A percentile compares a stretch with the other conserved stretches of the same genome.
phyloP scores from a whole-genome alignment of 164 flowering plant genomes.

The Platanus orientalis region DNA sequence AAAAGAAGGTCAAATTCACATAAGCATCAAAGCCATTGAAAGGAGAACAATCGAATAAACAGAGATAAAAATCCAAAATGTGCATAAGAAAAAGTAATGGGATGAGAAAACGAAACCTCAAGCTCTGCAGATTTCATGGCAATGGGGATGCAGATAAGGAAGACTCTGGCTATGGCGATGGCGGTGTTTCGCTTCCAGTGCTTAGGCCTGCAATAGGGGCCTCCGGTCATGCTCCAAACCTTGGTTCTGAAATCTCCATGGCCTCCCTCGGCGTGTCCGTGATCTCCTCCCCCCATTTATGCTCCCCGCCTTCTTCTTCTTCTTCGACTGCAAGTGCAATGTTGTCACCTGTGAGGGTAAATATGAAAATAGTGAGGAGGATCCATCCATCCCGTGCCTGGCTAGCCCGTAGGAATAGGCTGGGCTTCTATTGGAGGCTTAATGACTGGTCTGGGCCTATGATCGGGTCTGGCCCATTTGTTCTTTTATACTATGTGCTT shows the following conservation, averaged over 20 bases:
- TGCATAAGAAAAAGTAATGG: not conserved
- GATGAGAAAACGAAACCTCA: conserved; percentile 47
- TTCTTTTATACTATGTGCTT: too few species aligned
- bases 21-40: not conserved
- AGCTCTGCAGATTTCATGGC: conserved; percentile 91
- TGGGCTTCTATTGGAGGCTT: too few species aligned
- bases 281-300: conserved; percentile 55
- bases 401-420: too few species aligned
- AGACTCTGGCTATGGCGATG: conserved; percentile 73
- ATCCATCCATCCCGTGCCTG: too few species aligned
- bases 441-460: too few species aligned
- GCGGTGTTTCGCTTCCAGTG: conserved; percentile 96
- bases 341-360: too few species aligned
- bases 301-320: conserved; percentile 1
- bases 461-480: too few species aligned
- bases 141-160: conserved; percentile 84
- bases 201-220: conserved; percentile 81
- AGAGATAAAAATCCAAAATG: not conserved
- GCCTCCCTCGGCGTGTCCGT: conserved; percentile 46
- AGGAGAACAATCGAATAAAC: not conserved
- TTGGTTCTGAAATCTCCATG: conserved; percentile 76
- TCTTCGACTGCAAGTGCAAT: too few species aligned
- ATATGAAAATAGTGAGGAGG: too few species aligned
- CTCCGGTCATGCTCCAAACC: conserved; percentile 91
- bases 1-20: not conserved